Evolutionary conservation across 176 grass and related monocot species (phyloP), one percentile per base, ranked within the genome.

Genomic region (Triticum urartu): DNA sequence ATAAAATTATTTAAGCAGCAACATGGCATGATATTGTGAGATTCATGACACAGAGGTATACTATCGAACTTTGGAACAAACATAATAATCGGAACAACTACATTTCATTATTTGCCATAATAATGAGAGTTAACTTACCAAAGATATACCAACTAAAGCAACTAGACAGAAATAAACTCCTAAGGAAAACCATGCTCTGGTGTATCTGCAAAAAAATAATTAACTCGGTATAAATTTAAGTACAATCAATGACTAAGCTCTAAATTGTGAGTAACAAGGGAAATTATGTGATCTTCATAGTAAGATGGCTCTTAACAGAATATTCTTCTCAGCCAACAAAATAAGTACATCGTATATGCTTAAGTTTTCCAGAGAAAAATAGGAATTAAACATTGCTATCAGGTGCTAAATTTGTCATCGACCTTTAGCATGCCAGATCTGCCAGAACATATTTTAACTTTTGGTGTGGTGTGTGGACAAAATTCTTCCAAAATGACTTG

Each of bases 141-240:
- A 26, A 58, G 87, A 98, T 83, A 95, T 86, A 75, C 85, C 87
- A 54, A 85, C 40, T 84, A 95, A 75, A 89, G 88, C 81, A 78
- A 92, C 11, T 21, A 95, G 50, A 68, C 90, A 90, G 75, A 95
- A 80, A 87, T 81, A 93, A 88, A 88, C 92, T 15, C 92, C 96
- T 64, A 85, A 1, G 65, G 92, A 92, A 91, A 94, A 98, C 93
- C 96, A 98, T 85, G 83, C 74, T 75, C 85, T 89, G 70, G 92
- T 75, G 61, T 73, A 94, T 79, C 93, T 95, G 85, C 21, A 13
- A 66, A 34, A 82, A 78, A 56, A 77, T 64, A 81, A 71, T n/a
- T 39, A 79, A 73, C 24, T 78, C 13, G 64, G 21, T 58, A 84
- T 60, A 61, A 74, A 15, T 77, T 75, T 12, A 80, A 72, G n/a